These are phyloP conservation scores for Ephemerocybe angulata DNA, from an alignment of 768 basidiomycete species.

Conservation along the genomic window DNA sequence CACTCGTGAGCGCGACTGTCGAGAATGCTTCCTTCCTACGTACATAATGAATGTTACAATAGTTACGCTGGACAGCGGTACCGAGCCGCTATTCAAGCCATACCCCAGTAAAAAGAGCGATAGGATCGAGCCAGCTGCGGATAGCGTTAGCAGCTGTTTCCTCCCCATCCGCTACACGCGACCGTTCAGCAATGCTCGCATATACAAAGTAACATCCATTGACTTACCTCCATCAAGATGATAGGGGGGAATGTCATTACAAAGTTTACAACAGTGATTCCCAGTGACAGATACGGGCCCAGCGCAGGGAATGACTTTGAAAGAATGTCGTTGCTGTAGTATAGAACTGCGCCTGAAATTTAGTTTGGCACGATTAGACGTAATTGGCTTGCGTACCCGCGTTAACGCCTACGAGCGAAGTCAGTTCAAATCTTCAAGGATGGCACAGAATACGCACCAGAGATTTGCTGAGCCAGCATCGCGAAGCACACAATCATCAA, in stretches of 20 bases:
- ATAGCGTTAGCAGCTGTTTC: conserved; percentile 61
- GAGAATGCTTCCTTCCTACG: conserved; percentile 19
- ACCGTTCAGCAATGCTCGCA: background rate
- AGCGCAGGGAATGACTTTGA: conserved; percentile 72
- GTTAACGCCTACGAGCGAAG: conserved; percentile 57
- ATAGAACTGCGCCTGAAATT: conserved; percentile 55
- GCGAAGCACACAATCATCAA: conserved; percentile 63
- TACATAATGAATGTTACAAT: conserved; percentile 82
- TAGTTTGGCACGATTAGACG: background rate
- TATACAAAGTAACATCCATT: background rate
- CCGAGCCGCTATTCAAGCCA: conserved; percentile 60
- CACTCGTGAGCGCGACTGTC: background rate
- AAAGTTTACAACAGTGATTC: conserved; percentile 82
- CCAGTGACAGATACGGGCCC: conserved; percentile 79
- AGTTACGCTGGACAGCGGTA: conserved; percentile 63
- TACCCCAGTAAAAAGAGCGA: conserved; percentile 68
- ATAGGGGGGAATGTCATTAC: conserved; percentile 84
- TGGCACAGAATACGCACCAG: conserved; percentile 42
- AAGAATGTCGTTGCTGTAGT: conserved; percentile 88
- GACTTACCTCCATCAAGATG: conserved; percentile 76
- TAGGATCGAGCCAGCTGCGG: conserved; percentile 59
- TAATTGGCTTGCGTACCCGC: conserved; percentile 41
- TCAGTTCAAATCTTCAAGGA: background rate
- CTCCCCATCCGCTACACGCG: conserved; percentile 65
- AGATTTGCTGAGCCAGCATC: conserved; percentile 78